Evolutionary conservation across 768 basidiomycete genomes (phyloP), one percentile per base, ranked within the genome.

Genomic region (Naganishia vaughanmartiniae): DNA sequence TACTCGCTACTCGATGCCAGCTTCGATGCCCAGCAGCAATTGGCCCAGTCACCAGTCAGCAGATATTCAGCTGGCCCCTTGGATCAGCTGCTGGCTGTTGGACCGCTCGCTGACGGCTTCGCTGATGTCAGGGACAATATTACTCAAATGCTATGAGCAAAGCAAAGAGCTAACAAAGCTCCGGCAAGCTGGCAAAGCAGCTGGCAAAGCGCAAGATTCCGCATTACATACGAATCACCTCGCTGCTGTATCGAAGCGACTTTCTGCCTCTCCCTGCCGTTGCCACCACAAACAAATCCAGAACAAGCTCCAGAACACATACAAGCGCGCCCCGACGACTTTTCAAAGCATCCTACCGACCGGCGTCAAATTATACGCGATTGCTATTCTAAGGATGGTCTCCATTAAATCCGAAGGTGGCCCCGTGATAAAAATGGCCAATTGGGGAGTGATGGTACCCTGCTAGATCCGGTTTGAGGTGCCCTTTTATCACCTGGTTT

Each of bases 321-420:
- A 63, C 36, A 63, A 63, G 36, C 60, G 36, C 60, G 60, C n/a
- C 48, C 21, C 48, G n/a, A 4, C 48, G 21, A 21, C 46, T 46
- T 46, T 46, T 15, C 15, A 19, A 46, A 46, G 46, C 46, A 19
- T 21, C 46, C 46, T 46, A 15, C 46, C 46, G 46, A 46, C 21
- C 46, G 46, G 46, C 46, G 46, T 46, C 46, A 46, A 46, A 46
- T 46, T 46, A 51, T 51, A 51, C 48, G n/a, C 60, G 60, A 63
- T 63, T 12, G 36, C 57, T 63, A 63, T 63, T 63, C 24, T 45
- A 26, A 45, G 24, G 5, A 2, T n/a, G 24, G 1, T 21, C 15
- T 42, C 60, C 60, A 28, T 45, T 42, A 46, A 33, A 34, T 12
- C n/a, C 57, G 33, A 58, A 39, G 57, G 21, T 17, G 10, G 7